Conservation (phyloP, 257 asterid species). For the Asclepias syriaca region DNA sequence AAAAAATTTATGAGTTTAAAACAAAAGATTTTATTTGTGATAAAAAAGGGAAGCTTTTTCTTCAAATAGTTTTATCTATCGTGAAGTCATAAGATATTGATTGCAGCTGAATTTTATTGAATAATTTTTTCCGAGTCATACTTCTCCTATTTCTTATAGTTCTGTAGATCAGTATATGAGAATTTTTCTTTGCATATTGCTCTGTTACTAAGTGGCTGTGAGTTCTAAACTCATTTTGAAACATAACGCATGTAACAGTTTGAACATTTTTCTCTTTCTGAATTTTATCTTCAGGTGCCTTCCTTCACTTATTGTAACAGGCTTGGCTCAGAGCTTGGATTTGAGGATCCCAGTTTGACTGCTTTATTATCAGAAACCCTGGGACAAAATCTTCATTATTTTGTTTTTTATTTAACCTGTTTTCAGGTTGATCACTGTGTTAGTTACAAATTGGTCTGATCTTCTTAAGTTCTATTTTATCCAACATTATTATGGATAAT, state of each 20-base stretch:
- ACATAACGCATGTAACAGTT: not conserved
- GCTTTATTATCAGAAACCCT: no score
- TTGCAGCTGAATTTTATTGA: not conserved
- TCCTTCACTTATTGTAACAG: not conserved
- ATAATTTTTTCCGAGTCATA: not conserved
- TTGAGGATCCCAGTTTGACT: no score
- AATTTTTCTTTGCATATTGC: not conserved
- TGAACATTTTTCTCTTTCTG: not conserved
- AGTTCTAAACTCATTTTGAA: not conserved
- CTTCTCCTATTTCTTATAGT: not conserved
- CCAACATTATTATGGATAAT: slow-evolving; percentile 58
- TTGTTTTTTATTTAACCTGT: not conserved
- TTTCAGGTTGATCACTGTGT: slow-evolving; percentile 29
- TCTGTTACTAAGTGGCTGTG: not conserved
- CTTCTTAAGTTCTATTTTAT: slow-evolving; percentile 3
- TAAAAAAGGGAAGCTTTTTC: not conserved
- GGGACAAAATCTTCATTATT: no score
- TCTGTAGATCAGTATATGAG: no score
- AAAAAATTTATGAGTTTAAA: not conserved
- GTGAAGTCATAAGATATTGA: not conserved
- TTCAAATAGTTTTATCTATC: not conserved
- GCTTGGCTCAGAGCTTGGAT: no score
- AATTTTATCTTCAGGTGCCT: not conserved
- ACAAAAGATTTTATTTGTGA: not conserved
- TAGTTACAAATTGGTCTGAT: slow-evolving; percentile 18